Percentiles rank a stretch among this genome's conserved stretches.
Evolutionary conservation across 2,329 filamentous ascomycete species (phyloP).

Genomic region (Neurospora sp.): DNA sequence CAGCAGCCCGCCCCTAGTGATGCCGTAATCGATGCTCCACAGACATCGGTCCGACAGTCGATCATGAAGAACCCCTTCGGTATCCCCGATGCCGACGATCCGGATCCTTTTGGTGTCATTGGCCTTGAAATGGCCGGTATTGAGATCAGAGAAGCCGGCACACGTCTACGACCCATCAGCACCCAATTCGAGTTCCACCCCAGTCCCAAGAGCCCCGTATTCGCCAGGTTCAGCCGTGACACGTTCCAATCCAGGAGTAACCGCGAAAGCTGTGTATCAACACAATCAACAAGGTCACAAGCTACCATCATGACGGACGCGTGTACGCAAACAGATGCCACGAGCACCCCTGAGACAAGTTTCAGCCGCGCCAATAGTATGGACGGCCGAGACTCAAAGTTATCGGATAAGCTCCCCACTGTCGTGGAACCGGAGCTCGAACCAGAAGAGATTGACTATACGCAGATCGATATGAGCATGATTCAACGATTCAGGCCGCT

Average conservation of each 20-base stretch:
- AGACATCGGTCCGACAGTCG: slow-evolving; percentile 17
- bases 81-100: slow-evolving; percentile 67
- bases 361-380: slow-evolving; percentile 45
- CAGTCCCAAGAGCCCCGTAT: slow-evolving; percentile 63
- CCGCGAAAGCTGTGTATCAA: slow-evolving; percentile 66
- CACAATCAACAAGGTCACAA: slow-evolving; percentile 56
- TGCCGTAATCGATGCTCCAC: slow-evolving; percentile 42
- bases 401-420: slow-evolving; percentile 31
- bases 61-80: slow-evolving; percentile 53
- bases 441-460: slow-evolving; percentile 48
- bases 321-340: slow-evolving; percentile 50
- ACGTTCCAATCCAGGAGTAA: slow-evolving; percentile 51
- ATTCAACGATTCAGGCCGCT: slow-evolving; percentile 33
- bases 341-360: slow-evolving; percentile 43
- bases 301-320: slow-evolving; percentile 62
- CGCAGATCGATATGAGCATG: slow-evolving; percentile 44
- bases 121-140: slow-evolving; percentile 85
- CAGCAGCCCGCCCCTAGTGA: slow-evolving; percentile 68
- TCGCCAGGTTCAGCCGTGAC: slow-evolving; percentile 48
- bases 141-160: slow-evolving; percentile 84
- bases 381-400: slow-evolving; percentile 33
- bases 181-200: slow-evolving; percentile 78
- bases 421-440: slow-evolving; percentile 33
- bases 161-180: slow-evolving; percentile 60
- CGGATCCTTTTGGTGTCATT: slow-evolving; percentile 83